These are phyloP conservation scores for Nidularia sp. DNA, from an alignment of 768 basidiomycete genomes.

Conservation along the genomic window DNA sequence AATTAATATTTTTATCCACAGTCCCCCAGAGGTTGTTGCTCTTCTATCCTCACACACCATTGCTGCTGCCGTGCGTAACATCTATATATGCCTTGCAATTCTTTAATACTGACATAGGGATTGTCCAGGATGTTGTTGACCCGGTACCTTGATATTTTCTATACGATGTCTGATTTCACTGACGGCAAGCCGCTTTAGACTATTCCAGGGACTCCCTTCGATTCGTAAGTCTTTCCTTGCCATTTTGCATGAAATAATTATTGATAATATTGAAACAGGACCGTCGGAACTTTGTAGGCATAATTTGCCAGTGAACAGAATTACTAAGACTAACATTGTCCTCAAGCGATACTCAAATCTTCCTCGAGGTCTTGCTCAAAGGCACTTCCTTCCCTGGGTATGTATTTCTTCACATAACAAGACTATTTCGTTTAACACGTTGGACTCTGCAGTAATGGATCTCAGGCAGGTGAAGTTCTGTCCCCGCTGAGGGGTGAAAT, in stretches of 20 bases:
- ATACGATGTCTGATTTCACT: background rate
- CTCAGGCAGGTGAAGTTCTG: conserved; percentile 23
- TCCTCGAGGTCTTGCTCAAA: conserved; percentile 26
- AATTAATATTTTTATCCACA: background rate
- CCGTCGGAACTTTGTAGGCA: conserved; percentile 17
- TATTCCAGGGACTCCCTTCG: conserved; percentile 27
- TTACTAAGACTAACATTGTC: too few relatives aligned
- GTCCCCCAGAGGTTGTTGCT: conserved; percentile 16
- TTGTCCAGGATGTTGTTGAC: conserved; percentile 18
- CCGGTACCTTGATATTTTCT: background rate
- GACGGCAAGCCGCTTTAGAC: background rate
- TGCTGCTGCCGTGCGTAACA: conserved; percentile 13
- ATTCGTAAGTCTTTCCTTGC: conserved; percentile 12
- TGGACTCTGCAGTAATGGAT: conserved; percentile 5
- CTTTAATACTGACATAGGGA: background rate
- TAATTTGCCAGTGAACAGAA: too few relatives aligned
- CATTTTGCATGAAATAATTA: too few relatives aligned
- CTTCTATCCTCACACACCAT: conserved; percentile 19
- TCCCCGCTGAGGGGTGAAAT: conserved; percentile 32
- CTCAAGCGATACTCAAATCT: conserved; percentile 24
- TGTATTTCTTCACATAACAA: background rate
- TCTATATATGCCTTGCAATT: background rate
- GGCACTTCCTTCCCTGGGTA: conserved; percentile 13
- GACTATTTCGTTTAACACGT: background rate
- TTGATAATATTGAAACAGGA: conserved; percentile 3